Conservation (phyloP, 345 rosid species). For the Eucalyptus tenuipes region DNA sequence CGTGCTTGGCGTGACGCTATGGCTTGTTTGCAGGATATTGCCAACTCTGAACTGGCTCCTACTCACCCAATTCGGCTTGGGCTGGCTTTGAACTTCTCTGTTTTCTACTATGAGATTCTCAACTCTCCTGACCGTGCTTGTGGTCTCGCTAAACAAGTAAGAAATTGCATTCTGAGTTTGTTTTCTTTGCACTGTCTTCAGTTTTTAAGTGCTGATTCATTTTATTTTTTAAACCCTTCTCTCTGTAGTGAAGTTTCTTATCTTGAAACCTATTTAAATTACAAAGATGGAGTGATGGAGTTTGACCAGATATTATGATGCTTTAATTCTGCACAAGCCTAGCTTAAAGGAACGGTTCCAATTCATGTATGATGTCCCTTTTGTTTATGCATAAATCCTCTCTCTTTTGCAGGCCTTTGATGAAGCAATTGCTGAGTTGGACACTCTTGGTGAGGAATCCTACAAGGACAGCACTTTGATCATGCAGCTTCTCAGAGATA, state of each 20-base stretch:
- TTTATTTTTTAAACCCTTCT: neutral
- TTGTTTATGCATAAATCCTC: neutral
- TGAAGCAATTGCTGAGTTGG: slow-evolving; percentile 8
- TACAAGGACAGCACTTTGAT: slow-evolving; percentile 91
- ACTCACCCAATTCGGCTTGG: slow-evolving; percentile 41
- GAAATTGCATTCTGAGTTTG: neutral
- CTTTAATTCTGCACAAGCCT: neutral
- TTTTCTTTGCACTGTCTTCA: neutral
- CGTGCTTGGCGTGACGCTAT: neutral
- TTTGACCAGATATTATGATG: neutral
- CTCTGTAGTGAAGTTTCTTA: neutral
- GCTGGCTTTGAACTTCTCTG: slow-evolving; percentile 32
- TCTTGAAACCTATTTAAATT: neutral
- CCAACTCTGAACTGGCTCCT: slow-evolving; percentile 17
- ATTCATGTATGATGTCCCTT: neutral
- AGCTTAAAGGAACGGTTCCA: neutral
- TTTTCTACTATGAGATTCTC: slow-evolving; percentile 35
- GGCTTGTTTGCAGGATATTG: neutral
- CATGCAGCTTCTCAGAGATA: slow-evolving; percentile 96
- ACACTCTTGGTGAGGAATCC: slow-evolving; percentile 21
- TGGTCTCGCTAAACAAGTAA: slow-evolving; percentile 5
- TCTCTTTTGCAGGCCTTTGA: neutral
- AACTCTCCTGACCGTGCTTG: slow-evolving; percentile 23
- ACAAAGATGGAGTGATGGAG: neutral
- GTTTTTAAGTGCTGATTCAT: neutral